phyloP scores from a whole-genome alignment of 2,329 filamentous ascomycete genomes.

The Elsinoe perseae region DNA sequence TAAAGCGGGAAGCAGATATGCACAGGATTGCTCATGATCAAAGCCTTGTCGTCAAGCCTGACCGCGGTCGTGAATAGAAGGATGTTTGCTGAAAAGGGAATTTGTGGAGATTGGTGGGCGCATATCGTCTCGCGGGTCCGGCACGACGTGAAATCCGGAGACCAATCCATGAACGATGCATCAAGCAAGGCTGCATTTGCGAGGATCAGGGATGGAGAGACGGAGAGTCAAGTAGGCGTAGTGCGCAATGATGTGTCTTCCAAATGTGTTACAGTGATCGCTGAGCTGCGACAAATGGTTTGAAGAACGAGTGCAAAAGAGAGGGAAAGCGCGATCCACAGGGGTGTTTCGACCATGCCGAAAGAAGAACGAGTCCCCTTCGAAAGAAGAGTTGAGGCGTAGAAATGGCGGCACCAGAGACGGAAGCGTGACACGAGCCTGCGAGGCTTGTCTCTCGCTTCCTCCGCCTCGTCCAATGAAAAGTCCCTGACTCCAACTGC shows the following conservation, averaged over 20 bases:
- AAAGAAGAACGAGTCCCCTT: background rate
- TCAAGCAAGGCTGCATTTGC: background rate
- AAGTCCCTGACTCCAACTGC: background rate
- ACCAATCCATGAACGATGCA: background rate
- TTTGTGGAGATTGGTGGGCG: background rate
- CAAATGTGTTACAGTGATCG: background rate
- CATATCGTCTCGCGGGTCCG: background rate
- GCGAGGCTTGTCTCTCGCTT: slow-evolving; percentile 1
- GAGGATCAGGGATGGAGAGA: background rate
- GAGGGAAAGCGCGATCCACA: background rate
- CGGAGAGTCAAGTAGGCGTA: background rate
- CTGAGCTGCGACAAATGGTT: background rate
- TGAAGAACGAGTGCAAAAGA: background rate
- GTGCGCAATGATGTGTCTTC: background rate
- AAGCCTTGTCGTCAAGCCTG: background rate
- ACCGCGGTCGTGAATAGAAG: background rate
- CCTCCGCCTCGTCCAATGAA: background rate
- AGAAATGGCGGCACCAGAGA: background rate
- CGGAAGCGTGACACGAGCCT: background rate
- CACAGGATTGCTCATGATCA: no score
- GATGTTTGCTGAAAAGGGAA: background rate
- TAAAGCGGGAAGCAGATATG: no score
- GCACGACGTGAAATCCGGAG: slow-evolving; percentile 1
- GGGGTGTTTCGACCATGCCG: background rate
- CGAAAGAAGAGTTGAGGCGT: background rate